Evolutionary conservation across 495 filamentous ascomycete species (phyloP), one percentile per base, ranked within the genome.

Genomic region (Hypoxylon intermedium): DNA sequence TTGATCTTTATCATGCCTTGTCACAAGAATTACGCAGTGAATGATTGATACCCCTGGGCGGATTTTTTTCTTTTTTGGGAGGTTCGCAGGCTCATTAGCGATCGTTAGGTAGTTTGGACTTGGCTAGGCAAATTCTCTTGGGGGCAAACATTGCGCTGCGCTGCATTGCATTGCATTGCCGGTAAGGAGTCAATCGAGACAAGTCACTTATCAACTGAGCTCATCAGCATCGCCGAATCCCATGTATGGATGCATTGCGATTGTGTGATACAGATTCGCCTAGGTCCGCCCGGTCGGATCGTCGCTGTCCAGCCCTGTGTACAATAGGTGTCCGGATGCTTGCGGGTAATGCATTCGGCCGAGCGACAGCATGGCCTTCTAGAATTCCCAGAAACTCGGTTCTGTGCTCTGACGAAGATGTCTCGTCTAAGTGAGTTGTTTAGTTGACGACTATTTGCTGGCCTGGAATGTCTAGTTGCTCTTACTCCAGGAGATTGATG

Each of bases 1-100:
- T 48, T 24, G 9, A 5, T 6, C 34, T 54, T 52, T 48, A 12
- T 21, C 47, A 59, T 50, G 52, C 52, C 18, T 58, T 53, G n/a
- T 15, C 31, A 46, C 52, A 38, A 54, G 28, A 44, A 20, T 49
- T 26, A 60, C 51, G 47, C 33, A 20, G 36, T 56, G 51, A 50
- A 60, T 48, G 52, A 64, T 68, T 69, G 67, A 70, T 70, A 68
- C 68, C 68, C 65, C 46, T 52, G 40, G 65, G 57, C 31, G 60
- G 36, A 55, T 60, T 41, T 43, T 11, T n/a, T 33, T n/a, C n/a
- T n/a, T n/a, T n/a, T n/a, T n/a, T n/a, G n/a, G n/a, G 44, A 48
- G 13, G 7, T 48, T 55, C 53, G 13, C 43, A 50, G 53, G 38
- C 36, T 38, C 6, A 36, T 13, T 15, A 63, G 44, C 21, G 13